Base-by-base conservation (phyloP, 176 grass and related monocot genomes). In the Ampelocalamus luodianensis region DNA sequence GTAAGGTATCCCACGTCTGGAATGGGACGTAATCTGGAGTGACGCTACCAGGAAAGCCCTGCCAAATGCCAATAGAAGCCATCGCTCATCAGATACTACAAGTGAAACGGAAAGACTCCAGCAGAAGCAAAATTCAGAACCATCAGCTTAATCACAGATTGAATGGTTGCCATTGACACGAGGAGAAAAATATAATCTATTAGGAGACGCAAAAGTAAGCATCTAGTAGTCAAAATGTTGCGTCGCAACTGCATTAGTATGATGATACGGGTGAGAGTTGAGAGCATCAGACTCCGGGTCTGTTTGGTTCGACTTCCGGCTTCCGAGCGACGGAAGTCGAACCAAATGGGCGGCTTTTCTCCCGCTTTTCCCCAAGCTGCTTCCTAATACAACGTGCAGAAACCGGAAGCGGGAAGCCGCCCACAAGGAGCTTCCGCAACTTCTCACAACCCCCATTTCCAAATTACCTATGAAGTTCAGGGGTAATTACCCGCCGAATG, bases 1-100 rank as follows among this genome's bases (percentile, higher is more conserved):
- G 93, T 80, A 98, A 91, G 11, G 93, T 90, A 66, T 98, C 93
- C 96, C 93, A 98, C 59, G 90, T 80, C 88, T 95, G 96, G 88
- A 95, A 98, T 36, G 91, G 90, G 72, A 93, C 88, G 67, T 98
- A 98, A 69, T 98, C 96, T 26, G 91, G 88, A 51, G 96, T 98
- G 18, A 98, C 96, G 81, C 89, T 98, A 23, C 77, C 84, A 26
- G 96, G 96, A 67, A 95, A 98, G 20, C 96, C 96, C 91, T 50
- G 48, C 48, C 8, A 43, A 43, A 43, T 98, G 90, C n/a, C 2
- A 67, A 54, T 58, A 53, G 23, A 80, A 89, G 69, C 38, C 60
- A 46, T 60, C n/a, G 1, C 11, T 60, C 44, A 51, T 81, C 10
- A 78, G 79, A 42, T 22, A 56, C 1, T 13, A 53, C 13, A 29